Base-by-base conservation (phyloP, 345 rosid genomes). In the Tarenaya hassleriana region DNA sequence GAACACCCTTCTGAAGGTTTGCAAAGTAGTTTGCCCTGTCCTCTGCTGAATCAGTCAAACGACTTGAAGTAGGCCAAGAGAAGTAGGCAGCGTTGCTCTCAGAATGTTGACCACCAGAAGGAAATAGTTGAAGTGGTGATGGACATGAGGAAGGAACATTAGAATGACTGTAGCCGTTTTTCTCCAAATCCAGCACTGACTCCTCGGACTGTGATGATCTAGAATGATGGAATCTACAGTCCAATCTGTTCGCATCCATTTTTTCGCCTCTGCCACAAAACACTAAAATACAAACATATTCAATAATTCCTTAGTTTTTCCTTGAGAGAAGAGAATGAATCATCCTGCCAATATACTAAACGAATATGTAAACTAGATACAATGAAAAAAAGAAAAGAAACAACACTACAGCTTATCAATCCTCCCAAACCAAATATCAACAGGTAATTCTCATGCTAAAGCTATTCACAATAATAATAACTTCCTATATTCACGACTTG, bases 31-130 rank as follows among this genome's bases (percentile, higher is more conserved):
- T 72, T 4, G 83, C 86, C 55, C 94, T 73, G 64, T 78, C 81
- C 63, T 76, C 88, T 0, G 86, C 86, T 4, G 84, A 77, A 42
- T 81, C 86, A 24, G 42, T 81, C 7, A 81, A 58, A 13, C 86
- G 57, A 61, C 84, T 80, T 14, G 87, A 77, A 41, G 79, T 73
- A 24, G 92, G 94, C 94, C 94, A 84, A 31, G 84, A 81, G 73
- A 84, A 84, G 72, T 84, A 84, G 27, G 94, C 83, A 52, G 68
- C 46, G 34, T 47, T 76, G 60, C 76, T 77, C 62, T 84, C 94
- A 31, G 81, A 75, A 67, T 81, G 94, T 64, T 81, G 94, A 59
- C 77, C 80, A 19, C 74, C 74, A 0, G 88, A 79, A 15, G 94
- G 80, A 63, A 77, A 71, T 39, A 83, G 86, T 35, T 81, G 94